Evolutionary conservation across 371 early-diverging fungal species (phyloP), one percentile per base, ranked within the genome.

Genomic region (Lichtheimia ramosa): DNA sequence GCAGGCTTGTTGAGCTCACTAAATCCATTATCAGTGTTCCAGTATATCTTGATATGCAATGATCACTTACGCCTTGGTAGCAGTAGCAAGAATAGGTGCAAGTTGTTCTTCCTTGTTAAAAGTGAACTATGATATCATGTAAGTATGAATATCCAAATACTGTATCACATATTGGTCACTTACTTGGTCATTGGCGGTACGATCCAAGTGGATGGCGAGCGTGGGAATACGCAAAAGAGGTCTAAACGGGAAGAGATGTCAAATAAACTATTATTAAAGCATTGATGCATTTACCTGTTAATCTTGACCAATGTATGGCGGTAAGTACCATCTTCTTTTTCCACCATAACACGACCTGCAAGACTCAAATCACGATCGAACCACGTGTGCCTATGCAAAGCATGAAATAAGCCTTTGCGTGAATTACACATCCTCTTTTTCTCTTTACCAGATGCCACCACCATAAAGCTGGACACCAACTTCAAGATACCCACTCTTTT

Each of bases 301-400:
- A 96, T 83, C 40, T 82, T 69, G 51, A 95, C 92, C 49, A 97
- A 81, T 1, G 83, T 85, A 69, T 86, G 86, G 48, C 83, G 81
- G 57, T 82, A 86, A 8, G 77, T 83, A 43, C 90, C 92, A 48
- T 89, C 89, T n/a, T 63, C 69, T 23, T 83, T 75, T 57, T 89
- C 82, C 51, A 96, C 88, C 69, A 99, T 73, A 13, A 96, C 95
- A 48, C 96, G 90, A n/a, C 99, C 99, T 54, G 97, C 97, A 49
- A 99, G 76, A 71, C 92, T 85, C 54, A 99, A 80, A 74, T 98
- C 97, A 56, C 98, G 89, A 77, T 99, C 99, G 75, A 98, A 99
- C 97, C 98, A 99, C 18, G 98, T 95, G 71, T 97, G 92, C 96
- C 94, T 89, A 12, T 14, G 18, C 34, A 34, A 34, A 6, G 10